Evolutionary conservation across 805 yeast genomes (phyloP), one percentile per base, ranked within the genome.

Genomic region (Candida loeiensis): DNA sequence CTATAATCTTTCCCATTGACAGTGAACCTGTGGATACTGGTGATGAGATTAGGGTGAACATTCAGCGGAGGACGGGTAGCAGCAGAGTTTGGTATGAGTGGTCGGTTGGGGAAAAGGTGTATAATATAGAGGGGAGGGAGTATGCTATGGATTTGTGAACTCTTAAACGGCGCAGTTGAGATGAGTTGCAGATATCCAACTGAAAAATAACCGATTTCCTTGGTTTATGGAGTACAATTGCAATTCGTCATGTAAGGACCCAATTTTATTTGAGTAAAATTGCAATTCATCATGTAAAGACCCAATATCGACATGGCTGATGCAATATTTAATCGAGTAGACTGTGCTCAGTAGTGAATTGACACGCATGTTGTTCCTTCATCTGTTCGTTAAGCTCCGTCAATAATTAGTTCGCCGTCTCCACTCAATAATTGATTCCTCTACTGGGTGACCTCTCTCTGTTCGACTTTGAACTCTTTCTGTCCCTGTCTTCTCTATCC

Each of bases 1-100:
- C 73, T 0, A 54, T 66, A 15, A 33, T 61, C 3, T 66, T 67
- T 39, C 71, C 71, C 2, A 41, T 65, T 0, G 44, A 48, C 1
- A 39, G 37, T 14, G 14, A 35, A n/a, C 11, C 34, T 14, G 37
- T 54, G 14, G 28, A 43, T 12, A 44, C 46, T 14, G 41, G 41
- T 2, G 39, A 39, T 5, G 6, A 6, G 4, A 27, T 56, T 4
- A 39, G 28, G 22, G 40, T 61, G 21, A 25, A 31, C 8, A 34
- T 46, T n/a, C 40, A 39, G 11, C 42, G 55, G 28, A 46, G 27
- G 21, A 21, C 22, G 11, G 37, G 32, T 19, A 21, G 13, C 2
- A 14, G 30, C 1, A 37, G 38, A 6, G 57, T 62, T 1, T 51
- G 54, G 54, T 63, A 63, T 43, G 50, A 45, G 37, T 63, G 66